Conservation (phyloP, 2,329 filamentous ascomycete genomes). For the Cryphonectria naterciae region DNA sequence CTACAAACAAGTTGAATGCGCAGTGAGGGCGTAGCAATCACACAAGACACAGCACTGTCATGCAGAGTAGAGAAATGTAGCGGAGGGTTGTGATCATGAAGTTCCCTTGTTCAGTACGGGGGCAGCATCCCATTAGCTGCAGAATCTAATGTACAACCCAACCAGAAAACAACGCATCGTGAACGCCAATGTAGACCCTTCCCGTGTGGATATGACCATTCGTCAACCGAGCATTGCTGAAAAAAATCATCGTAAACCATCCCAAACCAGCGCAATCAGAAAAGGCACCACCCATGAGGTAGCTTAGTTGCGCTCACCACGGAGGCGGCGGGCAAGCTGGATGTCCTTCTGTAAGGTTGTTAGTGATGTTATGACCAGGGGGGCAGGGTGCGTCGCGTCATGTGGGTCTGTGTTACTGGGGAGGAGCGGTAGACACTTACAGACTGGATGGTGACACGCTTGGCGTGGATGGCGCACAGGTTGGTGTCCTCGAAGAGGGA, state of each 20-base stretch:
- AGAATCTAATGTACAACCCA: constrained; percentile 45
- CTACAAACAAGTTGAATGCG: background rate
- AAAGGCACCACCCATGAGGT: constrained; percentile 30
- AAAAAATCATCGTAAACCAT: constrained; percentile 46
- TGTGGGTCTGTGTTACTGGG: background rate
- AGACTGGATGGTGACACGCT: constrained; percentile 97
- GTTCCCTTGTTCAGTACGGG: constrained; percentile 26
- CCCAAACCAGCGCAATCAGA: constrained; percentile 36
- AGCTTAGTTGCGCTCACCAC: constrained; percentile 85
- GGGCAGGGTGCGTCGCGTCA: background rate
- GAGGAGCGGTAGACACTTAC: constrained; percentile 40
- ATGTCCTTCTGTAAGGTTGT: constrained; percentile 75
- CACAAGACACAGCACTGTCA: background rate
- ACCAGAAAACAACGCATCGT: constrained; percentile 44
- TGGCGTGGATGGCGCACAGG: constrained; percentile 97
- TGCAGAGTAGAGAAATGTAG: background rate
- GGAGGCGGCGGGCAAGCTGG: constrained; percentile 92
- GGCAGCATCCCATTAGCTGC: constrained; percentile 42
- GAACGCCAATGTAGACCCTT: constrained; percentile 48
- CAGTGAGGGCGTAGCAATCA: background rate
- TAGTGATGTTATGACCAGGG: constrained; percentile 34
- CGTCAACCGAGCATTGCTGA: constrained; percentile 48
- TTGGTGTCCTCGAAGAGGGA: constrained; percentile 99
- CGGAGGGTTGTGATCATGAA: constrained; percentile 36
- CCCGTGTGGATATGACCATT: constrained; percentile 42